Conservation (phyloP, 1,139 yeast genomes). For the Yamadazyma aaseri region DNA sequence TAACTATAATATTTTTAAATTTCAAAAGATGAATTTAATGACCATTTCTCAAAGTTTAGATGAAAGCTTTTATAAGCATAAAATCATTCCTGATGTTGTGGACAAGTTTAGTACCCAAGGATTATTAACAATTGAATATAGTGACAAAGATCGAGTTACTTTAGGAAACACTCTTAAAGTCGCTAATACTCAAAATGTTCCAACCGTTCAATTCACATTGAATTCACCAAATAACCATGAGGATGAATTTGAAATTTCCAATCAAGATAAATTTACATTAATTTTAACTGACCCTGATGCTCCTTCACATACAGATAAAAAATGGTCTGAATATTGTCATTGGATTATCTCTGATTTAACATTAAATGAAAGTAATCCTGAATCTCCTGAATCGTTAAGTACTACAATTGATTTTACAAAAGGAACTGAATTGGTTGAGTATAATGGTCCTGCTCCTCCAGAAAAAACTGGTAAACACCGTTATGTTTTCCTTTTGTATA, state of each 20-base stretch:
- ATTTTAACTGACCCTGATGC: conserved; percentile 94
- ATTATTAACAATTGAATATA: conserved; percentile 46
- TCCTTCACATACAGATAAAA: conserved; percentile 76
- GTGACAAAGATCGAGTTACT: conserved; percentile 61
- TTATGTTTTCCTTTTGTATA: conserved; percentile 71
- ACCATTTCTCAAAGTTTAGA: conserved; percentile 66
- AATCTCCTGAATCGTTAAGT: conserved; percentile 29
- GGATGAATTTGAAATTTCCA: conserved; percentile 39
- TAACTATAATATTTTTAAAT: conserved; percentile 1
- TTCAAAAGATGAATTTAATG: conserved; percentile 34
- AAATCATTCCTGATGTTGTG: conserved; percentile 62
- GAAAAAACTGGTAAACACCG: conserved; percentile 79
- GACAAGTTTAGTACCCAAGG: conserved; percentile 48
- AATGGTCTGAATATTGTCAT: conserved; percentile 88
- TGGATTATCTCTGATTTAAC: conserved; percentile 67
- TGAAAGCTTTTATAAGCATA: conserved; percentile 60
- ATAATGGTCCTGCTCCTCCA: conserved; percentile 86
- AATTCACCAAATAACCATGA: conserved; percentile 38
- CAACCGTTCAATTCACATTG: conserved; percentile 66
- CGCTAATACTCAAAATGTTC: conserved; percentile 62
- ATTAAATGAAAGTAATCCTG: conserved; percentile 29
- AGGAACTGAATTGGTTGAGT: conserved; percentile 40
- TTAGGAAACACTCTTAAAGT: conserved; percentile 74
- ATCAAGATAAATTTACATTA: conserved; percentile 62
- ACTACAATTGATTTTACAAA: conserved; percentile 37